Percentiles rank a stretch among this genome's conserved stretches.
Evolutionary conservation across 169 alveolate genomes (phyloP).

Genomic region (Cystoisospora suis): DNA sequence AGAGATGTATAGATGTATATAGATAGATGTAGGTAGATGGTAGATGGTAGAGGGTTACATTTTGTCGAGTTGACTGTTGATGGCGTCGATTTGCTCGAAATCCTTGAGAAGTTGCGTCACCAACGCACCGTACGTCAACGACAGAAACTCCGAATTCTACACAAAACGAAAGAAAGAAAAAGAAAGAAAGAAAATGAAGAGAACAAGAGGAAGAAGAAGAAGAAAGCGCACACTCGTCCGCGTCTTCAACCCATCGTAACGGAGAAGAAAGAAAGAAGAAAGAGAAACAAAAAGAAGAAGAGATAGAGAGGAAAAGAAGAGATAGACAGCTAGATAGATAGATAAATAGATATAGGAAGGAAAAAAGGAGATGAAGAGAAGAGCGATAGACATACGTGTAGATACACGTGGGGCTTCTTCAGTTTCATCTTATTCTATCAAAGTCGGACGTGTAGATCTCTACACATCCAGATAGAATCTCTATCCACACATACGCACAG

Average conservation of each 20-base stretch:
- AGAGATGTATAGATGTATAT: conserved; percentile 7
- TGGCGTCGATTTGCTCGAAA: conserved; percentile 67
- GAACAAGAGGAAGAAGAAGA: not conserved
- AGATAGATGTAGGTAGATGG: not conserved
- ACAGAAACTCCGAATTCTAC: conserved; percentile 67
- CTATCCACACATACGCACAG: too few relatives aligned
- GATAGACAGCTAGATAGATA: not conserved
- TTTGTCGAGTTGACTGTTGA: conserved; percentile 62
- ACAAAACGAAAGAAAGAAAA: not conserved
- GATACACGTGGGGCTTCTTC: too few relatives aligned
- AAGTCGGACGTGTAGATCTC: too few relatives aligned
- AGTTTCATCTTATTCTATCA: too few relatives aligned
- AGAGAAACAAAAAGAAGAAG: not conserved
- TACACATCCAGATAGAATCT: too few relatives aligned
- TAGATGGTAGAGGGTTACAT: conserved; percentile 36
- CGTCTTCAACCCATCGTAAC: not conserved
- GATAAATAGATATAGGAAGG: too few relatives aligned
- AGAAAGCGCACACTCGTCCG: not conserved
- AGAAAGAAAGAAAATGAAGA: not conserved
- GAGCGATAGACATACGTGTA: too few relatives aligned
- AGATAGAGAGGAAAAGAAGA: not conserved
- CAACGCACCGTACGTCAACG: conserved; percentile 70
- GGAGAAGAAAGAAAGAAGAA: not conserved
- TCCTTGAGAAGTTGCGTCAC: conserved; percentile 74
- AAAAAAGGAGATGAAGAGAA: too few relatives aligned